A percentile compares a stretch with the other conserved stretches of the same genome.
phyloP scores from a whole-genome alignment of 2,329 filamentous ascomycete species.

The Botrytis medusae region DNA sequence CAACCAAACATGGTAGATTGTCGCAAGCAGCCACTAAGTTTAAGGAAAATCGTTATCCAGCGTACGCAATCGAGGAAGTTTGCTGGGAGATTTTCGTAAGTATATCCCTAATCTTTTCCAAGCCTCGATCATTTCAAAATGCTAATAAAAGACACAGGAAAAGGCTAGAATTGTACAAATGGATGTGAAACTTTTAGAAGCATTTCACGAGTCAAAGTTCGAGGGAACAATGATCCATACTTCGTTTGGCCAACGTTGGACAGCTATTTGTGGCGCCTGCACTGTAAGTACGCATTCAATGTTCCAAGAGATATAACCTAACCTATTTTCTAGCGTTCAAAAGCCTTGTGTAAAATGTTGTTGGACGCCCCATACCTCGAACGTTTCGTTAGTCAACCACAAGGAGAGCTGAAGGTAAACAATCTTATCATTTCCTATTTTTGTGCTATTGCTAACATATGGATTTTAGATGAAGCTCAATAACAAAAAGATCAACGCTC shows the following conservation, averaged over 20 bases:
- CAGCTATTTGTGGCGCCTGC: slow-evolving; percentile 22
- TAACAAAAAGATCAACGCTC: slow-evolving; percentile 34
- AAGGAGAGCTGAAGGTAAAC: slow-evolving; percentile 30
- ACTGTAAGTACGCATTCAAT: slow-evolving; percentile 22
- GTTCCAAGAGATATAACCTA: background rate
- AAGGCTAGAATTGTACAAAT: slow-evolving; percentile 18
- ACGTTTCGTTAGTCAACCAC: slow-evolving; percentile 29
- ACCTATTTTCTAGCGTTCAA: slow-evolving; percentile 19
- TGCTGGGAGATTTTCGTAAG: slow-evolving; percentile 33
- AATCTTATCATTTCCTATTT: background rate
- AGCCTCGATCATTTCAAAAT: background rate
- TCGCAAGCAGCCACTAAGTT: slow-evolving; percentile 29
- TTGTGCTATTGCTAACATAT: background rate
- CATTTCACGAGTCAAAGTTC: slow-evolving; percentile 23
- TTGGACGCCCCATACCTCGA: slow-evolving; percentile 30
- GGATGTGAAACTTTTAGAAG: slow-evolving; percentile 23
- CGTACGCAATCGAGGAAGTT: slow-evolving; percentile 23
- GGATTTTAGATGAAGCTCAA: slow-evolving; percentile 30
- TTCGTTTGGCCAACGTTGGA: slow-evolving; percentile 25
- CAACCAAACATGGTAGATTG: slow-evolving; percentile 24
- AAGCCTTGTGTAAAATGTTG: slow-evolving; percentile 35
- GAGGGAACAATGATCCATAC: slow-evolving; percentile 13
- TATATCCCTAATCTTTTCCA: background rate
- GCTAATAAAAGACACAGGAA: slow-evolving; percentile 16
- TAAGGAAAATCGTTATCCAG: slow-evolving; percentile 19